Conservation (phyloP, 805 yeast species). For the Allodekkera sacchari region DNA sequence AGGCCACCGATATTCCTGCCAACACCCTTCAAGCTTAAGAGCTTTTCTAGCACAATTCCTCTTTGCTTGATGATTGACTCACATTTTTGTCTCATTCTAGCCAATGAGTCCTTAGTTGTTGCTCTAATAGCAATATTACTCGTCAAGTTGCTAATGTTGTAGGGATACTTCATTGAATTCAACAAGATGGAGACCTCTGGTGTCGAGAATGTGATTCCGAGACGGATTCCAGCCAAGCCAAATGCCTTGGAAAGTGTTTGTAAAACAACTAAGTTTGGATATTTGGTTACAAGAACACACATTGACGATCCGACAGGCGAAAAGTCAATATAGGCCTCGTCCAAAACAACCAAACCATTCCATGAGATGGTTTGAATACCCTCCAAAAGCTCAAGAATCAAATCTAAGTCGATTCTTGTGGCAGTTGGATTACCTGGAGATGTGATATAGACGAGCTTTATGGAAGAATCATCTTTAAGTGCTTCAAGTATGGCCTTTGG, state of each 20-base stretch:
- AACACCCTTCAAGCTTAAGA: conserved; percentile 52
- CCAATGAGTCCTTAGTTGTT: conserved; percentile 47
- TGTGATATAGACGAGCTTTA: conserved; percentile 76
- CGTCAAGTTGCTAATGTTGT: conserved; percentile 80
- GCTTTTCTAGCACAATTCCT: conserved; percentile 37
- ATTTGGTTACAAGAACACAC: conserved; percentile 69
- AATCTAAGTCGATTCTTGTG: conserved; percentile 40
- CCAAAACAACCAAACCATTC: conserved; percentile 78
- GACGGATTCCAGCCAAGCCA: conserved; percentile 90
- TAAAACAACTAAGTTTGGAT: conserved; percentile 76
- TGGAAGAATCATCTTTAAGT: conserved; percentile 45
- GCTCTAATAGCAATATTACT: conserved; percentile 72
- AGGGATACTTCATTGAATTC: conserved; percentile 93
- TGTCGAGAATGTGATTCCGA: conserved; percentile 72
- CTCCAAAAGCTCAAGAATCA: conserved; percentile 40
- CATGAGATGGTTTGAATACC: conserved; percentile 34
- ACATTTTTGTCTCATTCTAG: conserved; percentile 49
- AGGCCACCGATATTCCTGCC: conserved; percentile 74
- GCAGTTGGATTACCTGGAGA: conserved; percentile 98
- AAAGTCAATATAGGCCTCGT: conserved; percentile 95
- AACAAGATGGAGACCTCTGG: conserved; percentile 54
- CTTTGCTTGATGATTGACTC: conserved; percentile 48
- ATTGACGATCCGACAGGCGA: conserved; percentile 58
- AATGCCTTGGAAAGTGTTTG: conserved; percentile 93
- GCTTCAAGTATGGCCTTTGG: conserved; percentile 44